These are phyloP conservation scores for Spizellomyces punctatus DNA, from an alignment of 192 early-diverging fungal species.

Conservation along the genomic window DNA sequence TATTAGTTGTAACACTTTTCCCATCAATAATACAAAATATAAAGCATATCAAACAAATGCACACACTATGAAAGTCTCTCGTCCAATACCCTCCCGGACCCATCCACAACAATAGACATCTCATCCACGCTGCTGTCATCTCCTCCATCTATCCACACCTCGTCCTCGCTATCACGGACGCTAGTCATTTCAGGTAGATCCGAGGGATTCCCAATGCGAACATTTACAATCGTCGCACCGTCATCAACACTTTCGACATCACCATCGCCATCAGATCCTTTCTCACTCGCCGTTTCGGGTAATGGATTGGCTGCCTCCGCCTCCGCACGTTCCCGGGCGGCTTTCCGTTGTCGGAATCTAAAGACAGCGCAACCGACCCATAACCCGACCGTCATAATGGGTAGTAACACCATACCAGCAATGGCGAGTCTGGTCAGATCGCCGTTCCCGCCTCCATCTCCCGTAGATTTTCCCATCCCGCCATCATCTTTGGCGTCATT, in stretches of 20 bases:
- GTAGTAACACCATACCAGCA: slow-evolving; percentile 4
- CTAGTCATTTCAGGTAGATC: too few species aligned
- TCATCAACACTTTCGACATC: slow-evolving; percentile 30
- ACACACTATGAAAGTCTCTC: too few species aligned
- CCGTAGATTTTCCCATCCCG: not conserved
- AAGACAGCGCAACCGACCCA: slow-evolving; percentile 5
- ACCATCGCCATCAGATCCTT: not conserved
- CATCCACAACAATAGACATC: too few species aligned
- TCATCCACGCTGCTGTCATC: too few species aligned
- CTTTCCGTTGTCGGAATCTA: not conserved
- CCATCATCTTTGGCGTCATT: not conserved
- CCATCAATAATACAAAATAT: too few species aligned
- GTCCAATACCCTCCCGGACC: too few species aligned
- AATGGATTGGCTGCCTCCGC: not conserved
- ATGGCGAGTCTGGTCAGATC: slow-evolving; percentile 8
- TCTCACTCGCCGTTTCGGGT: not conserved
- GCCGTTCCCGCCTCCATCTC: not conserved
- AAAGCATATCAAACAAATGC: too few species aligned
- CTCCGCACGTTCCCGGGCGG: not conserved
- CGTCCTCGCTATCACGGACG: too few species aligned
- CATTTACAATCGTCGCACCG: slow-evolving; percentile 23
- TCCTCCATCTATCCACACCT: too few species aligned
- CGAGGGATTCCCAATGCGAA: not conserved
- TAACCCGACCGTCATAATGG: slow-evolving; percentile 1
- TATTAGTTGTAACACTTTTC: too few species aligned